Evolutionary conservation across 495 filamentous ascomycete genomes (phyloP), one percentile per base, ranked within the genome.

Genomic region (Aspergillus carlsbadensis): DNA sequence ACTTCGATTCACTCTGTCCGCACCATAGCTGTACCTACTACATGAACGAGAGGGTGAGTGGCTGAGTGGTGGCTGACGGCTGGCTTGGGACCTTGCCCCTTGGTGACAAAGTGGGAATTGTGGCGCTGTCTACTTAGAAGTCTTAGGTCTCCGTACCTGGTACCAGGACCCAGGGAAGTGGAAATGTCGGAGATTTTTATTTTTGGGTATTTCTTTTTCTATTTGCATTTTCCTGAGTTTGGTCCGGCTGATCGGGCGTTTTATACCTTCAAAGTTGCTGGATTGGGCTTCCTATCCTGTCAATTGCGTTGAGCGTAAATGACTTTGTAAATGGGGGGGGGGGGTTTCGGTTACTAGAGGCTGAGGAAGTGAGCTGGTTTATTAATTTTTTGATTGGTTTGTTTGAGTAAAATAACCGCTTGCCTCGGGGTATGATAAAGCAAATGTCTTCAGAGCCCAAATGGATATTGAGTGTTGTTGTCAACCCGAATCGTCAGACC

Each of bases 371-470:
- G 26, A n/a, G 17, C 18, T 46, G 46, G 33, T 59, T 59, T 31
- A 37, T 21, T 33, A 37, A 44, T 46, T 59, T 59, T 52, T 48
- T 48, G 54, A 48, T 40, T 54, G 44, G 39, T 49, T 40, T 40
- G 36, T 41, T 57, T 17, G 35, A 46, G 49, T 58, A 49, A 56
- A 54, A 60, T 54, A 59, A 65, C 52, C 58, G 58, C 62, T 58
- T 56, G 58, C 58, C 58, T 57, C 49, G 58, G 62, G 62, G 58
- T 65, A 65, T 65, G 51, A 46, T 55, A 61, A 61, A 58, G 62
- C 58, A 61, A 56, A 65, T 59, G 62, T 65, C 58, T 65, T 65
- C 62, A 56, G 49, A 61, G 62, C 52, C 49, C 55, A 65, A 65
- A 59, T 46, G 54, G 48, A 50, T 50, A 34, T 24, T 50, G 47